Evolutionary conservation across 345 rosid genomes (phyloP).

Genomic region (Jatropha curcas): DNA sequence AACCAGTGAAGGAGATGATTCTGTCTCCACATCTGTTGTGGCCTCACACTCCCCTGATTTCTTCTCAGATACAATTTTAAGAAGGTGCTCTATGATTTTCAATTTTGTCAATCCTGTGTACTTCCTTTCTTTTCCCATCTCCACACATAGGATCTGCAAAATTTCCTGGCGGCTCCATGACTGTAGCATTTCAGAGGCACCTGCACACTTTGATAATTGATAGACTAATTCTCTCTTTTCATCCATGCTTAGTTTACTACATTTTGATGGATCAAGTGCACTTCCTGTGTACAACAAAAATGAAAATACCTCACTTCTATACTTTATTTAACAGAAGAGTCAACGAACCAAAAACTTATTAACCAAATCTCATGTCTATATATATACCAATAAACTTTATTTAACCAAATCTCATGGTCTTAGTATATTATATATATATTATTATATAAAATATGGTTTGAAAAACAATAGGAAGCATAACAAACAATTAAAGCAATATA

Average conservation of each 20-base stretch:
- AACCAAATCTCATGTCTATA: too few species aligned
- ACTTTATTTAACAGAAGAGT: background rate
- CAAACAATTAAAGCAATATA: too few species aligned
- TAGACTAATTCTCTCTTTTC: conserved; percentile 85
- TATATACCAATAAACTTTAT: too few species aligned
- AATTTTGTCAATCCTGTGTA: conserved; percentile 89
- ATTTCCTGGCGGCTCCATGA: conserved; percentile 97
- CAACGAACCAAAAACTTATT: background rate
- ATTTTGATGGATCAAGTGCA: conserved; percentile 28
- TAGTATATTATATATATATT: too few species aligned
- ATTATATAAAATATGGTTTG: too few species aligned
- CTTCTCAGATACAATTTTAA: conserved; percentile 73
- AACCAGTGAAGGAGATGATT: conserved; percentile 32
- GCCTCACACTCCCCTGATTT: conserved; percentile 45
- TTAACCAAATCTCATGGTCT: too few species aligned
- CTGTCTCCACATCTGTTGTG: conserved; percentile 35
- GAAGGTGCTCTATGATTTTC: conserved; percentile 85
- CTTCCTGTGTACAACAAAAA: conserved; percentile 4
- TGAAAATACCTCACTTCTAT: background rate
- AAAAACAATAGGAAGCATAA: background rate
- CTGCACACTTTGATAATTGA: conserved; percentile 64
- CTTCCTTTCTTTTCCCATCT: conserved; percentile 98
- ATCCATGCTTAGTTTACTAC: conserved; percentile 52
- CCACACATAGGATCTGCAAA: conserved; percentile 82
- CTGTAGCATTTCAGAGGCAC: conserved; percentile 70